Conservation (phyloP, 1,284 basidiomycete genomes). For the Anthracocystis panici-leucophaei region DNA sequence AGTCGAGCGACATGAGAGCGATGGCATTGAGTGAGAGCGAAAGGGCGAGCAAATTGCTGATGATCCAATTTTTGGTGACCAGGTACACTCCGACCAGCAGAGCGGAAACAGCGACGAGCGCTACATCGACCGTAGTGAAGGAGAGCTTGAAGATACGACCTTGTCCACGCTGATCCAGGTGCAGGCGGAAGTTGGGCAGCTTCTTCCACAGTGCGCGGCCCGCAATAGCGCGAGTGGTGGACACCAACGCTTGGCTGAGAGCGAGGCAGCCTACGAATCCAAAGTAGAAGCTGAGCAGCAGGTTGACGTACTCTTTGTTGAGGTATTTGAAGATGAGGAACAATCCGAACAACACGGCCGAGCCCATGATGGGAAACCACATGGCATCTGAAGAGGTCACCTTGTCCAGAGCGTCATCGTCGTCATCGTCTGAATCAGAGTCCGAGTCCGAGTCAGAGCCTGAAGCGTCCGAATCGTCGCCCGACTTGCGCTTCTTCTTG, state of each 20-base stretch:
- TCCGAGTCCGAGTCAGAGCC: constrained; percentile 34
- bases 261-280: constrained; percentile 61
- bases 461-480: constrained; percentile 18
- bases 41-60: constrained; percentile 84
- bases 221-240: constrained; percentile 25
- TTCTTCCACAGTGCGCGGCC: constrained; percentile 49
- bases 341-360: constrained; percentile 59
- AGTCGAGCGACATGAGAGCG: constrained; percentile 85
- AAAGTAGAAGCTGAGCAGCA: constrained; percentile 66
- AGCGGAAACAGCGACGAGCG: constrained; percentile 77
- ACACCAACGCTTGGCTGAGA: constrained; percentile 50
- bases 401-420: constrained; percentile 40
- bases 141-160: constrained; percentile 56
- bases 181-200: constrained; percentile 46
- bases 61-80: constrained; percentile 75
- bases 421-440: constrained; percentile 56
- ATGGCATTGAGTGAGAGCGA: constrained; percentile 87
- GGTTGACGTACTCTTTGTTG: constrained; percentile 62
- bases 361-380: constrained; percentile 67
- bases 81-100: constrained; percentile 79
- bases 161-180: constrained; percentile 42
- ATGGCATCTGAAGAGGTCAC: constrained; percentile 65
- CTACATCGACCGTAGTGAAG: constrained; percentile 73
- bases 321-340: constrained; percentile 67
- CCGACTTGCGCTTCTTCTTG: constrained; percentile 30